Evolutionary conservation across 768 basidiomycete species (phyloP), one percentile per base, ranked within the genome.

Genomic region (Mycena crocata): DNA sequence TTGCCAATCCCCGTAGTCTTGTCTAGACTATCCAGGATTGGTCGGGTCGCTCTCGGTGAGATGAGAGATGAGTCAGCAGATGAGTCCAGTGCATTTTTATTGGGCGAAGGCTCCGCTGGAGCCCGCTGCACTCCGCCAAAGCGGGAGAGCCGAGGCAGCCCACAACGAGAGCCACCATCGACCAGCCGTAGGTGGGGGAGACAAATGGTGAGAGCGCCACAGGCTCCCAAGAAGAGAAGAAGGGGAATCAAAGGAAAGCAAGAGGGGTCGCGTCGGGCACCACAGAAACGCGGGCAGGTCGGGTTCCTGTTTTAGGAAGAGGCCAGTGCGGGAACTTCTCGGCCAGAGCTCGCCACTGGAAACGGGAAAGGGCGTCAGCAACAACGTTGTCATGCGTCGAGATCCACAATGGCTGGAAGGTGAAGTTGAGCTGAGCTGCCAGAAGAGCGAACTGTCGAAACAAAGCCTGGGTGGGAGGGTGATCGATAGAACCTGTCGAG

Each of bases 381-480:
- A 48, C 32, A 2, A 30, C 12, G 21, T 58, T 58, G 44, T 58
- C 57, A 32, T 34, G 17, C 5, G 57, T 58, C 5, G 57, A 37
- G 10, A 58, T 58, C 57, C 57, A 58, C 5, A 46, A 8, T 1
- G 45, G 30, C 1, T 45, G 30, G 30, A 58, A 58, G 32, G 44
- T 48, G 32, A 58, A 58, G 12, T 48, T 32, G 7, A 14, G 19
- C n/a, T 46, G 2, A 17, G 28, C 30, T 3, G 57, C 57, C 2
- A 58, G n/a, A 14, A 58, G 44, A 23, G 57, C 57, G 10, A 58
- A 46, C 10, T n/a, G 9, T 1, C 44, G 57, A 30, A 58, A 58
- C 5, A 58, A 45, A n/a, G 57, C 57, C n/a, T 58, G 45, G 14
- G 57, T 58, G 17, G 57, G 45, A n/a, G 57, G 57, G 24, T 58